A percentile compares a stretch with the other conserved stretches of the same genome.
These are phyloP conservation scores for Tuber melanosporum DNA, from an alignment of 495 filamentous ascomycete species.

Conservation along the genomic window DNA sequence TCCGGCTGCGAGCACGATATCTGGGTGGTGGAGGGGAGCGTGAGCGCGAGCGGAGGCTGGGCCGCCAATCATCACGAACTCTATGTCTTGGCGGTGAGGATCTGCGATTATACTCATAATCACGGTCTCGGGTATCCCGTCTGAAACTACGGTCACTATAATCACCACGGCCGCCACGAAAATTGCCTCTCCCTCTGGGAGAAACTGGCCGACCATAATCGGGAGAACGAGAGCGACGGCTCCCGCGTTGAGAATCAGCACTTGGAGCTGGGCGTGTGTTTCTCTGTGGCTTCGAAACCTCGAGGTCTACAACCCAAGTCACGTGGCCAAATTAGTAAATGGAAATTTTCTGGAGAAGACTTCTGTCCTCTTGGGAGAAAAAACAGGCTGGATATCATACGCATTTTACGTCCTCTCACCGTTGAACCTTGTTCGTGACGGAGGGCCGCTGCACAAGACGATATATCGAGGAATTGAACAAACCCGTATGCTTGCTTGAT, in stretches of 20 bases:
- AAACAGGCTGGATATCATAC: conserved; percentile 52
- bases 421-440: conserved; percentile 68
- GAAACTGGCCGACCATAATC: conserved; percentile 55
- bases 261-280: conserved; percentile 55
- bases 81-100: conserved; percentile 49
- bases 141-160: conserved; percentile 32
- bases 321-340: conserved; percentile 12
- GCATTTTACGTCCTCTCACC: conserved; percentile 78
- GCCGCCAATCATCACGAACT: conserved; percentile 46
- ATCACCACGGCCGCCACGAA: conserved; percentile 31
- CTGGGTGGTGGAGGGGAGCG: conserved; percentile 41
- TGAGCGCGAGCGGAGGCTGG: conserved; percentile 42
- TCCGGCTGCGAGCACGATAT: conserved; percentile 55
- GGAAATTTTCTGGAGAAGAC: conserved; percentile 13
- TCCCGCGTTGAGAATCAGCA: conserved; percentile 43
- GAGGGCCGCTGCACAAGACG: conserved; percentile 66
- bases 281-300: conserved; percentile 83
- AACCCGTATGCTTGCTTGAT: conserved; percentile 97
- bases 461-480: conserved; percentile 78
- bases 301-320: conserved; percentile 60
- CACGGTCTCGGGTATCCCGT: conserved; percentile 49
- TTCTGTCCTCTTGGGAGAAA: background rate
- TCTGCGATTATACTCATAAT: conserved; percentile 59
- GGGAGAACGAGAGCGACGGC: conserved; percentile 62
- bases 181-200: conserved; percentile 42